These are phyloP conservation scores for Paspalum notatum DNA, from an alignment of 176 grass and related monocot genomes.

Conservation along the genomic window DNA sequence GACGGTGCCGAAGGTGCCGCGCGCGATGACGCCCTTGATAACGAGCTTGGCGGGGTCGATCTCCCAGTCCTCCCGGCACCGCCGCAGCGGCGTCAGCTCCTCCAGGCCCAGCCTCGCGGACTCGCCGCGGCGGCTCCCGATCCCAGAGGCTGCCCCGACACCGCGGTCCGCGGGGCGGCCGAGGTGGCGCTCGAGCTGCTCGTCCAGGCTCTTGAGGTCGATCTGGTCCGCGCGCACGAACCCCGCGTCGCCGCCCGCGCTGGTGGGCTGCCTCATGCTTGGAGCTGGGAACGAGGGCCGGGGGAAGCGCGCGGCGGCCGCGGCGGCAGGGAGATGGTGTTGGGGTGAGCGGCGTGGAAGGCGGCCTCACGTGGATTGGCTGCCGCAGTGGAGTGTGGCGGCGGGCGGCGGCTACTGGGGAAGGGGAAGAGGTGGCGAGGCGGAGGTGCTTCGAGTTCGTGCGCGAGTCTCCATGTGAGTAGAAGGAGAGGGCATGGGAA, in stretches of 20 bases:
- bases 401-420: not conserved
- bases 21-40: conserved; percentile 89
- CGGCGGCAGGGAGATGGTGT: not conserved
- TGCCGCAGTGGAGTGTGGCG: not conserved
- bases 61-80: conserved; percentile 90
- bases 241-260: conserved; percentile 47
- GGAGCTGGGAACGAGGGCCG: conserved; percentile 48
- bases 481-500: conserved; percentile 39
- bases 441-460: conserved; percentile 28
- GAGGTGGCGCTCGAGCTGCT: conserved; percentile 93
- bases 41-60: conserved; percentile 82
- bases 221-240: conserved; percentile 96
- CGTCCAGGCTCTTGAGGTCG: conserved; percentile 95
- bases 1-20: conserved; percentile 95
- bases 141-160: not conserved
- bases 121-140: conserved; percentile 39
- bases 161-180: conserved; percentile 41
- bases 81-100: conserved; percentile 33
- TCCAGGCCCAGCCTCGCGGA: conserved; percentile 31
- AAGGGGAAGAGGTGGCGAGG: conserved; percentile 20
- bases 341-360: conserved; percentile 10
- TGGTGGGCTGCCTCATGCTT: conserved; percentile 70
- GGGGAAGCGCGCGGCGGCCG: conserved; percentile 38
- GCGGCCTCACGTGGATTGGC: conserved; percentile 14
- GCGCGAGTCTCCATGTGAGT: conserved; percentile 64